These are phyloP conservation scores for Ogataea naganishii DNA, from an alignment of 805 yeast species.

Conservation along the genomic window DNA sequence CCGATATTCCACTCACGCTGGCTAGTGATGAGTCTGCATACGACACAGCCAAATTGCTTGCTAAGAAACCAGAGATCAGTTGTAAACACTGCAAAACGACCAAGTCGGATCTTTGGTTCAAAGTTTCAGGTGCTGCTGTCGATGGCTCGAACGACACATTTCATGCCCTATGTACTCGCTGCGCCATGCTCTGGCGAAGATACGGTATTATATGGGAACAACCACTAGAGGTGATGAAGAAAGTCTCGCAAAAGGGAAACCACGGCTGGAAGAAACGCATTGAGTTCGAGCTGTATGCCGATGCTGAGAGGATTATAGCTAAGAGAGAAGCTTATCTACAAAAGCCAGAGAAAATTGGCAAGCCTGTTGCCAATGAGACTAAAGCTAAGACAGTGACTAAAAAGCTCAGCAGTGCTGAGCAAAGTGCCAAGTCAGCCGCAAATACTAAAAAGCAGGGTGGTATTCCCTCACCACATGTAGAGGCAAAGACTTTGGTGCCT, in stretches of 20 bases:
- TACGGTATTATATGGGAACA: constrained; percentile 85
- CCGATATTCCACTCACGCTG: constrained; percentile 35
- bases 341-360: constrained; percentile 11
- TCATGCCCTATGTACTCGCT: constrained; percentile 69
- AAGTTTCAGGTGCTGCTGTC: constrained; percentile 53
- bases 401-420: constrained; percentile 1
- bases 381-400: not conserved
- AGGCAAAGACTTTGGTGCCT: constrained; percentile 2
- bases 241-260: constrained; percentile 31
- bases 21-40: constrained; percentile 68
- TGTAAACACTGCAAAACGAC: constrained; percentile 70
- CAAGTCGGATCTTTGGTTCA: constrained; percentile 54
- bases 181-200: constrained; percentile 87
- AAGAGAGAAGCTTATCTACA: constrained; percentile 32
- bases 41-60: constrained; percentile 42
- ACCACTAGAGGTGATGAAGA: constrained; percentile 57
- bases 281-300: constrained; percentile 61
- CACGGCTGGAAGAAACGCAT: constrained; percentile 50
- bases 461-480: constrained; percentile 2
- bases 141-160: constrained; percentile 28
- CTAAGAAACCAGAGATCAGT: constrained; percentile 31
- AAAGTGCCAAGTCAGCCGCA: not conserved
- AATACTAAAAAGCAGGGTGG: not conserved
- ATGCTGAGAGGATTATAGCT: constrained; percentile 43
- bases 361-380: not conserved